These are phyloP conservation scores for Populus hybrid DNA, from an alignment of 441 rosid genomes.

Conservation along the genomic window DNA sequence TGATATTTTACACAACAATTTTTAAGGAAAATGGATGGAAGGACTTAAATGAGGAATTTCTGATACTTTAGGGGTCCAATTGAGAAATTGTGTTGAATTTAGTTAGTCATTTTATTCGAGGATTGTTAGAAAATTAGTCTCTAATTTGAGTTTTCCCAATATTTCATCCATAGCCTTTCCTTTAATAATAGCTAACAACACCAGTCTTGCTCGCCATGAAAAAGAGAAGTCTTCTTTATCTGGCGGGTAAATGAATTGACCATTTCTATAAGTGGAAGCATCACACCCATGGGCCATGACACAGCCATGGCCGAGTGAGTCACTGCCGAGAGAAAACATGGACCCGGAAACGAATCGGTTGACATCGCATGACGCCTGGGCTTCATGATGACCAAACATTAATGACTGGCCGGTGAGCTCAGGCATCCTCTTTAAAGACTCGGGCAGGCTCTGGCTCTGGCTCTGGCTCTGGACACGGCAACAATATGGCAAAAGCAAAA, in stretches of 20 bases:
- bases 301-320: not conserved
- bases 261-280: not conserved
- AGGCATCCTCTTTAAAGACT: not conserved
- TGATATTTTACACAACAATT: too few species aligned
- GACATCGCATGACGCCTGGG: conserved; percentile 1
- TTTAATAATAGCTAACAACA: not conserved
- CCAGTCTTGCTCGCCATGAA: not conserved
- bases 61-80: too few species aligned
- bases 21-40: not conserved
- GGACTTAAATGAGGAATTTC: not conserved
- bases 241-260: not conserved
- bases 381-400: conserved; percentile 14
- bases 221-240: not conserved
- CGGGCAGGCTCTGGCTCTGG: not conserved
- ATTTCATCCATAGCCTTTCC: not conserved
- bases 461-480: too few species aligned
- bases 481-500: not conserved
- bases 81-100: too few species aligned
- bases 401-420: conserved; percentile 2
- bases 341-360: not conserved
- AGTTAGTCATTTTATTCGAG: not conserved
- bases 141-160: not conserved
- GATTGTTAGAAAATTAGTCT: not conserved
- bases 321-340: too few species aligned
- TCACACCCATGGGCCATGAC: not conserved